Percentiles rank a stretch among this genome's conserved stretches.
Evolutionary conservation across 1,139 yeast species (phyloP).

Genomic region (Pichia sp.): DNA sequence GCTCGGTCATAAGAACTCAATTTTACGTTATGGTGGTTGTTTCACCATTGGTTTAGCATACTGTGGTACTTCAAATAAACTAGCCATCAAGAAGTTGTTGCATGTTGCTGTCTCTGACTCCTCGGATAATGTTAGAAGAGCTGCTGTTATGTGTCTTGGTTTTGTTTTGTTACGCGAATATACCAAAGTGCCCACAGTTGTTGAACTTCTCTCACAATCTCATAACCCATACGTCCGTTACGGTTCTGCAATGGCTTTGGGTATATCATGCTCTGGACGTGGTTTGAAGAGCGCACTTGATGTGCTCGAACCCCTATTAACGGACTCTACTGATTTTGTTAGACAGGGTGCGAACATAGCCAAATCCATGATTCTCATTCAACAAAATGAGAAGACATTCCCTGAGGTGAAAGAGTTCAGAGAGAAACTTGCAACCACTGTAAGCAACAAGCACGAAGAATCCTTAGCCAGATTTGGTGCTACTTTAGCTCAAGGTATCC

Average conservation of each 20-base stretch:
- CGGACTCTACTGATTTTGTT: conserved; percentile 94
- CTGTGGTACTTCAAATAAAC: conserved; percentile 91
- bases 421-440: conserved; percentile 66
- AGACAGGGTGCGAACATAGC: conserved; percentile 98
- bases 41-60: conserved; percentile 91
- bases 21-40: conserved; percentile 93
- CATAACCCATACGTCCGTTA: conserved; percentile 98
- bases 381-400: conserved; percentile 80
- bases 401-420: conserved; percentile 77
- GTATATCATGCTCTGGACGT: conserved; percentile 96
- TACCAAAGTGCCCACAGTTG: conserved; percentile 92
- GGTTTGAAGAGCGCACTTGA: conserved; percentile 85
- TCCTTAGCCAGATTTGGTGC: conserved; percentile 98
- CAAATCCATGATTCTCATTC: conserved; percentile 84
- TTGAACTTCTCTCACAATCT: conserved; percentile 84
- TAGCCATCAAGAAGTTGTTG: conserved; percentile 75
- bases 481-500: conserved; percentile 92
- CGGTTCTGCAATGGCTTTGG: conserved; percentile 96
- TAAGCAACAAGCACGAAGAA: conserved; percentile 87
- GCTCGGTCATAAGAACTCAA: conserved; percentile 69
- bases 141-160: conserved; percentile 91
- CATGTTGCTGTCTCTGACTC: conserved; percentile 97
- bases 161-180: conserved; percentile 86
- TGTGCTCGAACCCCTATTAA: conserved; percentile 84
- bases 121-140: conserved; percentile 93